phyloP scores from a whole-genome alignment of 192 early-diverging fungal genomes.

The Gryganskiella cystojenkinii region DNA sequence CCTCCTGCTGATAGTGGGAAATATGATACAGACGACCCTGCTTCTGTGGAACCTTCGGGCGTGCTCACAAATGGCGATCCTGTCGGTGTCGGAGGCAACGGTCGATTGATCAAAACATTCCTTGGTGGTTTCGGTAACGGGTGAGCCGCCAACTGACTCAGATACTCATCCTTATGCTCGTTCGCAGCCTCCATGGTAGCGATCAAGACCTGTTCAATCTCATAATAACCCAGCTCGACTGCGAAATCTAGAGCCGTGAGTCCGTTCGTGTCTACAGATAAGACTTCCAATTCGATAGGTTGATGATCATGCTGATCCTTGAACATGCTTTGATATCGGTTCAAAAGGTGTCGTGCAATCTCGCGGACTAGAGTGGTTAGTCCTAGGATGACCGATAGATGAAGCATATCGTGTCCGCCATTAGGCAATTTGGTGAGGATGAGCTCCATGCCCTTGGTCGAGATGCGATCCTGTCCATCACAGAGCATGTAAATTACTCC shows the following conservation, averaged over 20 bases:
- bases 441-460: conserved; percentile 14
- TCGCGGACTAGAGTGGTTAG: conserved; percentile 32
- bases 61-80: too few relatives aligned
- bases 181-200: conserved; percentile 15
- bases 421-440: neutral
- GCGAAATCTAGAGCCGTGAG: conserved; percentile 38
- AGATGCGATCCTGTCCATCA: conserved; percentile 14
- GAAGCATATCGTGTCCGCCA: conserved; percentile 42
- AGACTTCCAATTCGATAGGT: conserved; percentile 8
- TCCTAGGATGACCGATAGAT: conserved; percentile 31
- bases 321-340: conserved; percentile 4
- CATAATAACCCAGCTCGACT: conserved; percentile 6
- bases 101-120: conserved; percentile 5
- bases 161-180: conserved; percentile 11
- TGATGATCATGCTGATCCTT: neutral
- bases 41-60: too few relatives aligned
- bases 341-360: conserved; percentile 28
- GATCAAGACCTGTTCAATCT: conserved; percentile 24
- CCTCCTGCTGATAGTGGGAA: neutral
- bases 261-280: conserved; percentile 17
- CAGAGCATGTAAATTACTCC: conserved; percentile 49
- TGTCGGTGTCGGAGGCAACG: conserved; percentile 33
- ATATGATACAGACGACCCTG: neutral
- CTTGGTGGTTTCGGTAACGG: conserved; percentile 5
- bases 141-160: neutral